A percentile compares a stretch with the other conserved stretches of the same genome.
Conservation (phyloP, 805 yeast genomes). For the Nakazawaea ishiwadae region DNA sequence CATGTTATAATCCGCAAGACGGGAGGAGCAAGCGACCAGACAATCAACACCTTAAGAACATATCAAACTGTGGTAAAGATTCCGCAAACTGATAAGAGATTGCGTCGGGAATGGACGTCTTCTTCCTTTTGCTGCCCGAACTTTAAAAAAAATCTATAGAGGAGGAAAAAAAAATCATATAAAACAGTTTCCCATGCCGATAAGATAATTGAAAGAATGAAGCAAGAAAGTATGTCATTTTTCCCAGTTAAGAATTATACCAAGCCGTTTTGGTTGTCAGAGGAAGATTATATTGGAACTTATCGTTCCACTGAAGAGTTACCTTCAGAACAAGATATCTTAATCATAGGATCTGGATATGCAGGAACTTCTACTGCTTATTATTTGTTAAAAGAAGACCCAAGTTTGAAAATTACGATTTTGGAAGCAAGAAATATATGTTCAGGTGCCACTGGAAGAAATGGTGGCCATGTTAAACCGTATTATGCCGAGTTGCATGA, state of each 20-base stretch:
- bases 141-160: no score
- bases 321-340: conserved; percentile 32
- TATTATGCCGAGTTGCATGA: conserved; percentile 15
- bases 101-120: no score
- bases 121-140: no score
- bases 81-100: no score
- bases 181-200: no score
- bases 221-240: no score
- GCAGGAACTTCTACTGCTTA: conserved; percentile 38
- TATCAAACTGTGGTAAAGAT: no score
- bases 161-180: no score
- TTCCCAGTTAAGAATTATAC: conserved; percentile 19
- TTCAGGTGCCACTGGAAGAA: conserved; percentile 40
- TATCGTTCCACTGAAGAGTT: conserved; percentile 21
- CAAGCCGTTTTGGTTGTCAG: conserved; percentile 20
- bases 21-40: no score
- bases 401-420: conserved; percentile 17
- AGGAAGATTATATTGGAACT: conserved; percentile 16
- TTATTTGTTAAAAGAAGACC: conserved; percentile 25
- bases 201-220: no score
- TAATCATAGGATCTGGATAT: conserved; percentile 42
- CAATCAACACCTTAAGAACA: no score
- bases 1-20: no score
- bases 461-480: conserved; percentile 43
- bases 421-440: conserved; percentile 38